Evolutionary conservation across 2,329 filamentous ascomycete species (phyloP).

Genomic region (Triangularia setosa): DNA sequence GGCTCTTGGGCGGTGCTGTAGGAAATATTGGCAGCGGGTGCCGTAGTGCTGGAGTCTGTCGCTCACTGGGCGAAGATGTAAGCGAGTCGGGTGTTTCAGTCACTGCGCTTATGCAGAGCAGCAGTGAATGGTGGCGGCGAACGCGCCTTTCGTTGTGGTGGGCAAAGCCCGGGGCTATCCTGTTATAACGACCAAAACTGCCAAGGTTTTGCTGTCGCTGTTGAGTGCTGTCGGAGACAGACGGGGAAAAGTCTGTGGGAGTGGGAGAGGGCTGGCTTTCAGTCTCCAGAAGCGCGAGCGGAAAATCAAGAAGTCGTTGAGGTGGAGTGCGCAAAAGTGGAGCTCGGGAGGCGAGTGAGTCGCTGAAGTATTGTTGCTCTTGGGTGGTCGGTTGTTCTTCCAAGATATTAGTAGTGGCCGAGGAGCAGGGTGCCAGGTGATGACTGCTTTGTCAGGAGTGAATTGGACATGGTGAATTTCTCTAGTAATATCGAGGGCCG

Average conservation of each 20-base stretch:
- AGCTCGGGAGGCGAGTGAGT: slow-evolving; percentile 16
- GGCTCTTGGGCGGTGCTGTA: background rate
- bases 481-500: background rate
- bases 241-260: slow-evolving; percentile 13
- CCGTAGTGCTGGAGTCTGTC: background rate
- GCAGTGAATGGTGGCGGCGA: slow-evolving; percentile 28
- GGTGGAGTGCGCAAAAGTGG: slow-evolving; percentile 22
- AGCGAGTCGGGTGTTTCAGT: slow-evolving; percentile 21
- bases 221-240: slow-evolving; percentile 5
- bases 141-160: slow-evolving; percentile 26
- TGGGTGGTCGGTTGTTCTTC: background rate
- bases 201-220: slow-evolving; percentile 12
- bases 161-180: slow-evolving; percentile 25
- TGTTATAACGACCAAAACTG: slow-evolving; percentile 26
- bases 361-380: background rate
- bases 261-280: no score
- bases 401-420: slow-evolving; percentile 14
- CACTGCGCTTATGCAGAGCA: slow-evolving; percentile 30
- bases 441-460: slow-evolving; percentile 20
- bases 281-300: background rate
- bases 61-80: slow-evolving; percentile 19
- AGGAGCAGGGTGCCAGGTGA: slow-evolving; percentile 11
- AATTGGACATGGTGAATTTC: slow-evolving; percentile 16
- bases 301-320: slow-evolving; percentile 20
- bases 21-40: background rate